Percentiles rank a stretch among this genome's conserved stretches.
Evolutionary conservation across 352 stramenopile genomes (phyloP).

Genomic region (Aphanomyces cochlioides): DNA sequence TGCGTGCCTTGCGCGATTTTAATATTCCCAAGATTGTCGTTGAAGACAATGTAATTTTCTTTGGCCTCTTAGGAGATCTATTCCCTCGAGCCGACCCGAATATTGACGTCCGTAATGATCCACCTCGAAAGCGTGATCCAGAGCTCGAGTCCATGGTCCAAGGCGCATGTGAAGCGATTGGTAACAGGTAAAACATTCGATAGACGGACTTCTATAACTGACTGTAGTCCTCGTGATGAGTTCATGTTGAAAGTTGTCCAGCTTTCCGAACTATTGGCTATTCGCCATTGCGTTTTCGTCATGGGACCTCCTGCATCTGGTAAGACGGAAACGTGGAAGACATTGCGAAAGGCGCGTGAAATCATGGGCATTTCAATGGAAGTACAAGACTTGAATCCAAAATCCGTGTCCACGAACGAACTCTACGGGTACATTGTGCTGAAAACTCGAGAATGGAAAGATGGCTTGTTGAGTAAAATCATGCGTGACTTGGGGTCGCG

Average conservation of each 20-base stretch:
- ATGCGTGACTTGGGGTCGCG: constrained; percentile 93
- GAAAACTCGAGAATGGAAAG: constrained; percentile 95
- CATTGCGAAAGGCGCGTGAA: constrained; percentile 82
- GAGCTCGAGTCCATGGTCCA: constrained; percentile 90
- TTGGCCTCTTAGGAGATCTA: constrained; percentile 87
- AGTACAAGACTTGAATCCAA: constrained; percentile 93
- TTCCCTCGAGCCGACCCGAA: constrained; percentile 88
- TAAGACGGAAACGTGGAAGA: constrained; percentile 96
- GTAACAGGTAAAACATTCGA: constrained; percentile 45
- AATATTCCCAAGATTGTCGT: constrained; percentile 97
- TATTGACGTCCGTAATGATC: constrained; percentile 87
- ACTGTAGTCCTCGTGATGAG: constrained; percentile 50
- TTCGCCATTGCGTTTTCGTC: constrained; percentile 96
- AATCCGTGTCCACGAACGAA: constrained; percentile 94
- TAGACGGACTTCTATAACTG: neutral
- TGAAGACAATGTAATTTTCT: constrained; percentile 76
- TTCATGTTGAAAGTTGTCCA: constrained; percentile 95
- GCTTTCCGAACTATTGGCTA: constrained; percentile 91
- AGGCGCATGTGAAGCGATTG: constrained; percentile 70
- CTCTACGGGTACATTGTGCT: constrained; percentile 95
- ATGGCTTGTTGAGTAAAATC: constrained; percentile 92
- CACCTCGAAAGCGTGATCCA: constrained; percentile 88
- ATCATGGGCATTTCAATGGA: constrained; percentile 86
- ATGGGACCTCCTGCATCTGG: constrained; percentile 92
- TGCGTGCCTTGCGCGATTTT: constrained; percentile 95